Conservation (phyloP, 2,329 filamentous ascomycete genomes). For the Xylogone sp. region DNA sequence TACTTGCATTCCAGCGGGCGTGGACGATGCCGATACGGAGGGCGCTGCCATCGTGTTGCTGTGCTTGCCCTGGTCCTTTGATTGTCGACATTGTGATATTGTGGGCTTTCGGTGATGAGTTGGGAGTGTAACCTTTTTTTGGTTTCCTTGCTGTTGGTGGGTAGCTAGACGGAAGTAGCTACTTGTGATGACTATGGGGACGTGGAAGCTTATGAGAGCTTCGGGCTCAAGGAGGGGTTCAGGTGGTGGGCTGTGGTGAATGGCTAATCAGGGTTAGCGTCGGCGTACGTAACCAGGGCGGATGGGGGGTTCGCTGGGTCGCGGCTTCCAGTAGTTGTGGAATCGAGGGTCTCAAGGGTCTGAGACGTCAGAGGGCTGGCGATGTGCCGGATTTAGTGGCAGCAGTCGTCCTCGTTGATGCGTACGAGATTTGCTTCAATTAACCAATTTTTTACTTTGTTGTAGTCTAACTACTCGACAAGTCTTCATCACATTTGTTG, state of each 20-base stretch:
- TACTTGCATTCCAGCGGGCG: slow-evolving; percentile 78
- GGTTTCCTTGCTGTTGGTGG: slow-evolving; percentile 54
- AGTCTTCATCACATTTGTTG: no score
- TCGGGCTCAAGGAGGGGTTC: neutral
- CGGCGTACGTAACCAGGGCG: neutral
- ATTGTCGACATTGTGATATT: slow-evolving; percentile 28
- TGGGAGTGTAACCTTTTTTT: no score
- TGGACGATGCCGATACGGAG: slow-evolving; percentile 94
- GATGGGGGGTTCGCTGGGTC: neutral
- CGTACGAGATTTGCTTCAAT: no score
- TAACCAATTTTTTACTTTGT: neutral
- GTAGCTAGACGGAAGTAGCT: no score
- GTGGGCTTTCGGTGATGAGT: no score
- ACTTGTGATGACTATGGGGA: neutral
- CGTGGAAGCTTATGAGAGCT: neutral
- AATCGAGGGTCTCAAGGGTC: neutral
- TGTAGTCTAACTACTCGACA: no score
- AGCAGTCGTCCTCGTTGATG: no score
- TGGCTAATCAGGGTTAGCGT: neutral
- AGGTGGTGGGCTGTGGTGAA: neutral
- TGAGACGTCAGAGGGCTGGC: neutral
- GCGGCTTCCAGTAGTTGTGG: neutral
- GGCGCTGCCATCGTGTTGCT: slow-evolving; percentile 62
- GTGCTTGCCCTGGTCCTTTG: slow-evolving; percentile 60
- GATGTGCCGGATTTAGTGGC: neutral